phyloP scores from a whole-genome alignment of 1,139 yeast genomes.

The Diutina scorzettiae region DNA sequence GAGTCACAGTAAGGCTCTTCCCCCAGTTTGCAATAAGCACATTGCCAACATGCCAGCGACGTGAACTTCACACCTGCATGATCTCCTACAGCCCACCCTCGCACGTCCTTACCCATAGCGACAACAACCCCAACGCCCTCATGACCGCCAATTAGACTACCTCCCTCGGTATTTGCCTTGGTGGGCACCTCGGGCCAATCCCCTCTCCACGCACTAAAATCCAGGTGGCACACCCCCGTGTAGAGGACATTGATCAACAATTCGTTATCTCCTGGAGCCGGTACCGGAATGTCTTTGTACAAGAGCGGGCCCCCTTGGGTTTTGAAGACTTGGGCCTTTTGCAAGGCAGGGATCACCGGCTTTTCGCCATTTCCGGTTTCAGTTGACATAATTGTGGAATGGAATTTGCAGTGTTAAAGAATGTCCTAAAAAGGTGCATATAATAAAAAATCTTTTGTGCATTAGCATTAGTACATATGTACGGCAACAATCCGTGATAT shows the following conservation, averaged over 20 bases:
- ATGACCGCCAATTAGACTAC: slow-evolving; percentile 53
- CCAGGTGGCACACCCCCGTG: slow-evolving; percentile 62
- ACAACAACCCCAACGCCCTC: slow-evolving; percentile 84
- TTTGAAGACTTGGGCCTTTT: slow-evolving; percentile 64
- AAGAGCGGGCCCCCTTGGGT: slow-evolving; percentile 51
- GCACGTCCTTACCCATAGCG: slow-evolving; percentile 57
- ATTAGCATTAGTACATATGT: no score
- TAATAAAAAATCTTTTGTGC: no score
- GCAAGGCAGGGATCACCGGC: slow-evolving; percentile 45
- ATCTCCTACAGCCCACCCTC: slow-evolving; percentile 64
- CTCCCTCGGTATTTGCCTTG: slow-evolving; percentile 40
- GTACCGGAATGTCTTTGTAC: slow-evolving; percentile 55
- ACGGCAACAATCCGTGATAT: no score
- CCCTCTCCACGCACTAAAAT: slow-evolving; percentile 63
- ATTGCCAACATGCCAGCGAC: slow-evolving; percentile 60
- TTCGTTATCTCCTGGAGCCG: slow-evolving; percentile 47
- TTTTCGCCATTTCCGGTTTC: no score
- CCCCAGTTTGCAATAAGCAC: slow-evolving; percentile 61
- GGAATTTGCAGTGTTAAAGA: no score
- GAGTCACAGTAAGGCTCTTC: slow-evolving; percentile 58
- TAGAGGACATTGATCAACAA: slow-evolving; percentile 50
- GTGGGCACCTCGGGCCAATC: slow-evolving; percentile 52
- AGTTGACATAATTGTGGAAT: no score
- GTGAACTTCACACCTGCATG: slow-evolving; percentile 72
- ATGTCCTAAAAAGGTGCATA: no score